Conservation (phyloP, 2,329 filamentous ascomycete genomes). For the Stagonosporopsis rhizophila region DNA sequence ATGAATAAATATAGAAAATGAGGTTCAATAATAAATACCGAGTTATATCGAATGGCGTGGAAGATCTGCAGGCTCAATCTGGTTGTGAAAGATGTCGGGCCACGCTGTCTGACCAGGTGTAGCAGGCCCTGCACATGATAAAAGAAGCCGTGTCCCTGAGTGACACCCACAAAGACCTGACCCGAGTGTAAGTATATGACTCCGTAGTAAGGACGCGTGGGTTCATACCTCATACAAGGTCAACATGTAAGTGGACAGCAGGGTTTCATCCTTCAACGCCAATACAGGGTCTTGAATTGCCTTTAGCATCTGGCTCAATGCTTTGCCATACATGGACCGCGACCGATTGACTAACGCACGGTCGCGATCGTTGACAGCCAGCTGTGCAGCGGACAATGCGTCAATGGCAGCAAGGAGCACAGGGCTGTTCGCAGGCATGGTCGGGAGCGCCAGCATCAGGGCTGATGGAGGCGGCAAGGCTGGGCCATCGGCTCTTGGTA, state of each 20-base stretch:
- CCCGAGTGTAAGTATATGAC: neutral
- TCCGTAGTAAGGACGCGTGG: neutral
- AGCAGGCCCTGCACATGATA: slow-evolving; percentile 47
- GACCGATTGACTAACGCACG: slow-evolving; percentile 42
- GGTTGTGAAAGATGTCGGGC: slow-evolving; percentile 40
- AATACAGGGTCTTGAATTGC: slow-evolving; percentile 38
- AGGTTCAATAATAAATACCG: too few species aligned
- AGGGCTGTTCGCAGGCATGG: slow-evolving; percentile 39
- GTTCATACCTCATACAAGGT: slow-evolving; percentile 42
- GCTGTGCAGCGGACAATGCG: slow-evolving; percentile 44
- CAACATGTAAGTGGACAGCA: slow-evolving; percentile 46
- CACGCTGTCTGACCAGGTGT: slow-evolving; percentile 41
- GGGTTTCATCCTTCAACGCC: slow-evolving; percentile 42
- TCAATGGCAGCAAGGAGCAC: slow-evolving; percentile 44
- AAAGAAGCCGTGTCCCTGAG: slow-evolving; percentile 46
- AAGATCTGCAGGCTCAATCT: slow-evolving; percentile 43
- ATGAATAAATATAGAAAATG: too few species aligned
- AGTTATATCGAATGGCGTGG: slow-evolving; percentile 47
- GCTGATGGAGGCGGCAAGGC: slow-evolving; percentile 46
- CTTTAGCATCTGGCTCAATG: slow-evolving; percentile 41
- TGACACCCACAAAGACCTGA: slow-evolving; percentile 46
- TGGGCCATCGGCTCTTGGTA: slow-evolving; percentile 38
- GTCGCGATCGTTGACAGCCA: slow-evolving; percentile 43
- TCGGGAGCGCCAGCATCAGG: slow-evolving; percentile 43
- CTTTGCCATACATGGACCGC: slow-evolving; percentile 45